Evolutionary conservation across 306 rosid genomes (phyloP).

Genomic region (Glycine soja): DNA sequence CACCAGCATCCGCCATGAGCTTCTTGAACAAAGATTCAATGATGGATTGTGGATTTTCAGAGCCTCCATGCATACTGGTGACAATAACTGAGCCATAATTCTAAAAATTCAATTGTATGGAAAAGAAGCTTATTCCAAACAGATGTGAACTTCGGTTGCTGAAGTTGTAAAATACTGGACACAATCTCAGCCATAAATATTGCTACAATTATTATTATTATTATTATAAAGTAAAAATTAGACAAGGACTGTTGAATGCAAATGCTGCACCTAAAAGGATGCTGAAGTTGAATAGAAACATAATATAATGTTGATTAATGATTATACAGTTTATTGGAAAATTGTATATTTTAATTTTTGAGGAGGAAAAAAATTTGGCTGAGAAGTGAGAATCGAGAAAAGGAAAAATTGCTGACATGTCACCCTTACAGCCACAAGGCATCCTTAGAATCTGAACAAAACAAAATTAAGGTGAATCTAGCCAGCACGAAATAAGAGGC

Average conservation of each 20-base stretch:
- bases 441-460: conserved; percentile 40
- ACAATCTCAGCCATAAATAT: conserved; percentile 14
- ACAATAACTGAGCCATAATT: conserved; percentile 66
- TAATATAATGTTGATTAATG: not conserved
- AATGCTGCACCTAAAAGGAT: not conserved
- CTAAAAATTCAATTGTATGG: conserved; percentile 8
- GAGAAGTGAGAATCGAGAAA: not conserved
- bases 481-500: not conserved
- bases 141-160: not conserved
- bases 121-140: not conserved
- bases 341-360: conserved; percentile 41
- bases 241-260: not conserved
- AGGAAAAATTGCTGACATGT: conserved; percentile 59
- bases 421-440: conserved; percentile 55
- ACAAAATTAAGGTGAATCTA: not conserved
- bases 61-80: conserved; percentile 69
- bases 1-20: conserved; percentile 51
- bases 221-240: not conserved
- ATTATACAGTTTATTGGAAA: conserved; percentile 16
- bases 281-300: not conserved
- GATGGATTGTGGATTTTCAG: conserved; percentile 63
- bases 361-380: conserved; percentile 60
- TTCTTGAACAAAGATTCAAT: conserved; percentile 48
- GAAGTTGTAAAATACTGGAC: conserved; percentile 13
- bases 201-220: not conserved